Evolutionary conservation across 1,284 basidiomycete genomes (phyloP).

Genomic region (Tremellales sp.): DNA sequence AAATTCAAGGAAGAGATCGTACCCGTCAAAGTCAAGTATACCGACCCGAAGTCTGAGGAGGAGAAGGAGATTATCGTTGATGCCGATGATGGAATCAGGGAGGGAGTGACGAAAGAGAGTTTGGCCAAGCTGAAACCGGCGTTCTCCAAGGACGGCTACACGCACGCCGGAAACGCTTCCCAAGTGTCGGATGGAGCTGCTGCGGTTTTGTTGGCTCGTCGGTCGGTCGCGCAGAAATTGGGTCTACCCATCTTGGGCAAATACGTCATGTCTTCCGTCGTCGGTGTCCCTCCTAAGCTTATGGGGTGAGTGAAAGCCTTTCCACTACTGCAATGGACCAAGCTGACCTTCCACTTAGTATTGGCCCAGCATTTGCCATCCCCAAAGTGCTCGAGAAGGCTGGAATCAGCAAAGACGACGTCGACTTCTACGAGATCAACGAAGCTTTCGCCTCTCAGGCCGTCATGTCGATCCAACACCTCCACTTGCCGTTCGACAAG

Average conservation of each 20-base stretch:
- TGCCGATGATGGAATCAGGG: conserved; percentile 85
- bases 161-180: conserved; percentile 87
- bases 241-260: conserved; percentile 90
- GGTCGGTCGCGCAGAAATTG: conserved; percentile 80
- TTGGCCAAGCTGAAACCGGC: conserved; percentile 90
- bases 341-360: conserved; percentile 39
- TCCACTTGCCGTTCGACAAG: conserved; percentile 70
- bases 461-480: conserved; percentile 70
- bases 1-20: conserved; percentile 91
- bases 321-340: background rate
- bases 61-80: conserved; percentile 74
- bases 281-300: conserved; percentile 78
- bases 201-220: conserved; percentile 82
- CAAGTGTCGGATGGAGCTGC: conserved; percentile 98
- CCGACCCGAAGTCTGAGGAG: conserved; percentile 82
- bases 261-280: conserved; percentile 70
- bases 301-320: conserved; percentile 66
- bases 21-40: conserved; percentile 68
- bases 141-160: conserved; percentile 81
- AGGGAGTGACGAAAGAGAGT: conserved; percentile 82
- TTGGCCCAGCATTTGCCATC: conserved; percentile 88
- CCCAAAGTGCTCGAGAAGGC: conserved; percentile 72
- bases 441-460: conserved; percentile 89
- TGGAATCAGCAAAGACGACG: conserved; percentile 67
- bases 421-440: conserved; percentile 89